Evolutionary conservation across 257 asterid species (phyloP).

Genomic region (Forsythia viridissima): DNA sequence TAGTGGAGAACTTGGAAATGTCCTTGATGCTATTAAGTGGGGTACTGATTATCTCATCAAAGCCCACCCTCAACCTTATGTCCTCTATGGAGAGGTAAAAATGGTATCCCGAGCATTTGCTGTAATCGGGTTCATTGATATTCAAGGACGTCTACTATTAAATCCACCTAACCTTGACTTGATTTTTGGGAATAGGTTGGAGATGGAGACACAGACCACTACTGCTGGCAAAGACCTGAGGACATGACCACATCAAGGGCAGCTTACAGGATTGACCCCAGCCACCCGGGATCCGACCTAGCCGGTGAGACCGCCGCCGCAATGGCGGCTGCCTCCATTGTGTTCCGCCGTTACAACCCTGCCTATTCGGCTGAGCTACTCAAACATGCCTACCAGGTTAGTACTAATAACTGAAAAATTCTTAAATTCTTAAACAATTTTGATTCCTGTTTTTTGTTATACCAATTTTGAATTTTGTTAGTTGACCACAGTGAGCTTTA

Average conservation of each 20-base stretch:
- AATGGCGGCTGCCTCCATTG: constrained; percentile 34
- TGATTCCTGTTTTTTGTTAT: no score
- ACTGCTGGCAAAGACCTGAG: constrained; percentile 40
- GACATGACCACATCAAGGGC: constrained; percentile 30
- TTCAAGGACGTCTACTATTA: no score
- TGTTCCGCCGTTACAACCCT: neutral
- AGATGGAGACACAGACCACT: constrained; percentile 30
- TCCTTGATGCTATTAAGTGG: constrained; percentile 38
- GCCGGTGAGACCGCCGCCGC: constrained; percentile 41
- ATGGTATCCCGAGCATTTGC: no score
- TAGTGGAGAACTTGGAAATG: constrained; percentile 29
- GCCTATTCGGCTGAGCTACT: constrained; percentile 13
- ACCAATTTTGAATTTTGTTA: neutral
- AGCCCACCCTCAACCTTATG: constrained; percentile 27
- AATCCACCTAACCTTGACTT: neutral
- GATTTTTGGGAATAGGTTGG: constrained; percentile 20
- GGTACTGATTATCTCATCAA: constrained; percentile 49
- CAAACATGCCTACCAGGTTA: constrained; percentile 6
- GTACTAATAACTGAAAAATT: neutral
- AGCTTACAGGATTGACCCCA: constrained; percentile 27
- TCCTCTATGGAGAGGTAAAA: constrained; percentile 24
- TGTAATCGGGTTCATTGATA: neutral
- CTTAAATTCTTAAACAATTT: neutral
- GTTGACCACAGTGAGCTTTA: neutral
- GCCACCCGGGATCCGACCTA: constrained; percentile 33